Conservation (phyloP, 805 yeast species). For the Komagataella pastoris region DNA sequence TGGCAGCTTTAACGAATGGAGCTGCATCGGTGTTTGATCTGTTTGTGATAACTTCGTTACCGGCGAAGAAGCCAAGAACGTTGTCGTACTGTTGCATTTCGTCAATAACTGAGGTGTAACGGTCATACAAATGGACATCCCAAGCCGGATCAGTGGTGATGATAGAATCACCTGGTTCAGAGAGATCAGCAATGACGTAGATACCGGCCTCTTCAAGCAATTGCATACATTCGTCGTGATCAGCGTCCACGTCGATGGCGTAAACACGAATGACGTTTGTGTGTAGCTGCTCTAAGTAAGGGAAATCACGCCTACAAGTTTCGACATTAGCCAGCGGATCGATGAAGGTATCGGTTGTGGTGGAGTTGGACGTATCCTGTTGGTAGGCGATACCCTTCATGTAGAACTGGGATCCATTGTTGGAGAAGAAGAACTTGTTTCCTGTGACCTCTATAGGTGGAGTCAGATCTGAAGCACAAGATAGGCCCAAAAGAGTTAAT, state of each 20-base stretch:
- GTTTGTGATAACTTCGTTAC: slow-evolving; percentile 91
- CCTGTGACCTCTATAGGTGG: slow-evolving; percentile 53
- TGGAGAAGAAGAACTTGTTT: slow-evolving; percentile 62
- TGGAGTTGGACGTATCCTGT: slow-evolving; percentile 38
- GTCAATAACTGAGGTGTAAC: slow-evolving; percentile 80
- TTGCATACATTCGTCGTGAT: slow-evolving; percentile 72
- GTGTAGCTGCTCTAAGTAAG: slow-evolving; percentile 52
- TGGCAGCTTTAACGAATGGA: slow-evolving; percentile 91
- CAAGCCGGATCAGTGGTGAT: slow-evolving; percentile 68
- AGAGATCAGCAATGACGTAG: slow-evolving; percentile 80
- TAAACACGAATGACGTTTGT: slow-evolving; percentile 80
- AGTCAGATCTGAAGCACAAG: slow-evolving; percentile 5
- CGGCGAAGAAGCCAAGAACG: slow-evolving; percentile 90
- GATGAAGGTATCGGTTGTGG: slow-evolving; percentile 20
- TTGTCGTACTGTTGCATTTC: slow-evolving; percentile 64
- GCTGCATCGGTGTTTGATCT: slow-evolving; percentile 76
- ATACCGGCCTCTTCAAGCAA: slow-evolving; percentile 75
- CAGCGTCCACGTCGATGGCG: slow-evolving; percentile 58
- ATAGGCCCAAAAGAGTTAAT: neutral
- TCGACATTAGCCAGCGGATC: slow-evolving; percentile 71
- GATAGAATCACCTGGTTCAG: slow-evolving; percentile 74
- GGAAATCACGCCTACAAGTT: slow-evolving; percentile 72
- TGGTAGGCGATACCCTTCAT: slow-evolving; percentile 86
- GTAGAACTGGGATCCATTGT: slow-evolving; percentile 71
- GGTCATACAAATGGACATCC: slow-evolving; percentile 54